Conservation (phyloP, 768 basidiomycete genomes). For the Naganishia friedmannii region DNA sequence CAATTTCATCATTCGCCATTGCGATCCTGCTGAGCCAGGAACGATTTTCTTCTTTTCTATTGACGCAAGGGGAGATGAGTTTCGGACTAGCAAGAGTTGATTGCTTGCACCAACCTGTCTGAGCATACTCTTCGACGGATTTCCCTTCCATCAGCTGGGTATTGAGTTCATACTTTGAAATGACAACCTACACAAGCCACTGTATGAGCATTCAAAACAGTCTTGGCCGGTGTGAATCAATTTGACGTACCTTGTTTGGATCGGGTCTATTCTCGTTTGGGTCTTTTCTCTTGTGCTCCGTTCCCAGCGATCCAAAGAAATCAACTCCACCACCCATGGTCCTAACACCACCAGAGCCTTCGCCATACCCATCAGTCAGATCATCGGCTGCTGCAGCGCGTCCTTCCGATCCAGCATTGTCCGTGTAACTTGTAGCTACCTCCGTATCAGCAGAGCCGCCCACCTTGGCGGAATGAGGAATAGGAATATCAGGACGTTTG, state of each 20-base stretch:
- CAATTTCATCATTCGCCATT: constrained; percentile 98
- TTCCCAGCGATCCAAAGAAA: constrained; percentile 85
- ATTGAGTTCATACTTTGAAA: constrained; percentile 52
- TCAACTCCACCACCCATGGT: constrained; percentile 66
- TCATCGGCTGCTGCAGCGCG: constrained; percentile 33
- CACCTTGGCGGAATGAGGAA: constrained; percentile 38
- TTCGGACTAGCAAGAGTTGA: constrained; percentile 55
- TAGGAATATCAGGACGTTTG: constrained; percentile 28
- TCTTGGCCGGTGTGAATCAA: neutral
- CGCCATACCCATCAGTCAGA: constrained; percentile 51
- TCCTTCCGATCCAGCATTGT: constrained; percentile 32
- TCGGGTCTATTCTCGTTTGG: constrained; percentile 57
- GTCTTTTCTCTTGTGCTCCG: constrained; percentile 66
- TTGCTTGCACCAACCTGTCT: constrained; percentile 65
- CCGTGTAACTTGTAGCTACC: neutral
- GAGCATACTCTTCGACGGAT: constrained; percentile 43
- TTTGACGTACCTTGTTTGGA: constrained; percentile 65
- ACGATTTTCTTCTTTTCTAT: constrained; percentile 58
- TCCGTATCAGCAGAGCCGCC: neutral
- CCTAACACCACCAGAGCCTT: constrained; percentile 56
- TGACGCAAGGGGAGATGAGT: constrained; percentile 54
- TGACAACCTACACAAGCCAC: constrained; percentile 36
- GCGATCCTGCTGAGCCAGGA: constrained; percentile 87
- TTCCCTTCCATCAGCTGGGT: constrained; percentile 58
- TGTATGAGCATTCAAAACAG: neutral